A percentile compares a stretch with the other conserved stretches of the same genome.
phyloP scores from a whole-genome alignment of 2,329 filamentous ascomycete genomes.

The Ascochyta clinopodiicola region DNA sequence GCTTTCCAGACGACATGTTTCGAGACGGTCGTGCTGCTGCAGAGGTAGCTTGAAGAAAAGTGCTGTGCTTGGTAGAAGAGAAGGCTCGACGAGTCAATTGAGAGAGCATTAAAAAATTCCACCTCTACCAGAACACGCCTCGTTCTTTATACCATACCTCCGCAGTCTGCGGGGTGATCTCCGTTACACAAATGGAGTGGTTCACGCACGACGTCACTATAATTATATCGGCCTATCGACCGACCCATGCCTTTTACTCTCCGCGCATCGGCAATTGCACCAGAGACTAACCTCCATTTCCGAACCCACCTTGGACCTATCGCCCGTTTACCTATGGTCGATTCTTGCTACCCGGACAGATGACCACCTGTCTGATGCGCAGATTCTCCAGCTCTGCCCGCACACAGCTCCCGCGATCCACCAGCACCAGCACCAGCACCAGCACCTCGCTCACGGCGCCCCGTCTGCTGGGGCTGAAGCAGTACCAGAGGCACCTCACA shows the following conservation, averaged over 20 bases:
- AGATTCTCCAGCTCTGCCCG: conserved; percentile 53
- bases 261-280: conserved; percentile 14
- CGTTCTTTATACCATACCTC: neutral
- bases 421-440: conserved; percentile 20
- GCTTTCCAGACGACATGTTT: conserved; percentile 45
- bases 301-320: conserved; percentile 14
- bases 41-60: neutral
- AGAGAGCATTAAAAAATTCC: neutral
- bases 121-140: neutral
- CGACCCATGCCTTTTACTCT: conserved; percentile 13
- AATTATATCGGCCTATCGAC: conserved; percentile 13
- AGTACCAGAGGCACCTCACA: conserved; percentile 43
- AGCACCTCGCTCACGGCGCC: conserved; percentile 33
- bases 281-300: conserved; percentile 11
- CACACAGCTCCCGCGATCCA: conserved; percentile 33
- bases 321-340: conserved; percentile 38
- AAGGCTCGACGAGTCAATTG: conserved; percentile 1
- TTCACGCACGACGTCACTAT: conserved; percentile 27
- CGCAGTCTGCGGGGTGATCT: conserved; percentile 9
- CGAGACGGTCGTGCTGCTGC: neutral
- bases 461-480: conserved; percentile 40
- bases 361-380: conserved; percentile 56
- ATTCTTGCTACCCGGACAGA: conserved; percentile 38
- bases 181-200: neutral
- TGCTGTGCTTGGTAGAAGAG: neutral